Percentiles rank a stretch among this genome's conserved stretches.
phyloP scores from a whole-genome alignment of 2,329 filamentous ascomycete species.

The Ophiostoma perfectum region DNA sequence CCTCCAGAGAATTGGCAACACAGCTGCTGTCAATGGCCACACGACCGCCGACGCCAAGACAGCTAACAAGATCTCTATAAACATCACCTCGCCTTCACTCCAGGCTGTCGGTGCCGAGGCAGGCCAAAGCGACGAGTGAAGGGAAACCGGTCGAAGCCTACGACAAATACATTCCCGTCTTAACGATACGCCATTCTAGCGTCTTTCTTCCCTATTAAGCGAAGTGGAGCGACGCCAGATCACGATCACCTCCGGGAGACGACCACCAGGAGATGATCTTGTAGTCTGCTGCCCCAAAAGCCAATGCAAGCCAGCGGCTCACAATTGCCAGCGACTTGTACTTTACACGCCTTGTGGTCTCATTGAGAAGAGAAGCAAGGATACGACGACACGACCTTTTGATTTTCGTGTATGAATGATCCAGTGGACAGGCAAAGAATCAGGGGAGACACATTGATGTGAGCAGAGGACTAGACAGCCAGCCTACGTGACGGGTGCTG shows the following conservation, averaged over 20 bases:
- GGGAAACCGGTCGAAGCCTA: not conserved
- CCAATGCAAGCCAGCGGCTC: not conserved
- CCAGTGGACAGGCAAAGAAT: not conserved
- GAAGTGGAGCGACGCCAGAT: too few species aligned
- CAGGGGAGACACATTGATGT: not conserved
- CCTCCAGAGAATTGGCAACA: slow-evolving; percentile 14
- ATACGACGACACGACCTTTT: slow-evolving; percentile 14
- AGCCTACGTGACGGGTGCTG: too few species aligned
- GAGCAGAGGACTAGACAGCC: not conserved
- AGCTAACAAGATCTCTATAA: slow-evolving; percentile 25
- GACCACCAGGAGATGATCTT: too few species aligned
- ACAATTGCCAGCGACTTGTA: not conserved
- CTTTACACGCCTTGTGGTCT: not conserved
- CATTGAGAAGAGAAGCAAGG: not conserved
- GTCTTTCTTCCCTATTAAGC: not conserved
- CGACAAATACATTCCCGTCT: too few species aligned
- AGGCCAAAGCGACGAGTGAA: slow-evolving; percentile 17
- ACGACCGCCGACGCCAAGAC: not conserved
- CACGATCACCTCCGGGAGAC: too few species aligned
- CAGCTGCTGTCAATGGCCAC: not conserved
- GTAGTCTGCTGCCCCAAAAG: not conserved
- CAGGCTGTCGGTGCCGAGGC: slow-evolving; percentile 21
- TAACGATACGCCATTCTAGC: not conserved
- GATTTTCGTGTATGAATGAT: not conserved
- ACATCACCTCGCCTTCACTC: slow-evolving; percentile 23